Evolutionary conservation across 352 stramenopile genomes (phyloP), one percentile per base, ranked within the genome.

Genomic region (Pythium brassicae): DNA sequence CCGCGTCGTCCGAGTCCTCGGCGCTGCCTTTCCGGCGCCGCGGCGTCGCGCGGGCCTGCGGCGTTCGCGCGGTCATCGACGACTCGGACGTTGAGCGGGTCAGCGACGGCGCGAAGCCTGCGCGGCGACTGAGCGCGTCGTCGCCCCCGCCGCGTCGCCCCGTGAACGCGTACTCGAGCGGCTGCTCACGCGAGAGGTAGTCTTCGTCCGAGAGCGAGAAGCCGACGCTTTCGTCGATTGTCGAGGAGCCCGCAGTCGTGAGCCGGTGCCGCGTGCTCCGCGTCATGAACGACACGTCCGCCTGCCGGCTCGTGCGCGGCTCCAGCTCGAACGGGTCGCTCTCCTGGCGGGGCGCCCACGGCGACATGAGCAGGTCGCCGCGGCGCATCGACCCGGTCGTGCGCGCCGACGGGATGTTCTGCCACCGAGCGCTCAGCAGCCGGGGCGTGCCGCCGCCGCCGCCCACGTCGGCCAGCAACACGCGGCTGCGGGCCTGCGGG

Each of bases 161-260:
- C 32, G 55, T 32, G 39, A 62, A 66, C 34, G 66, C 62, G 20
- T 62, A 77, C 51, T 74, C 62, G 20, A 61, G 59, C 14, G 55
- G 60, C 32, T 72, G 71, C 34, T 91, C 78, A 27, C 84, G 72
- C 11, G 75, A 74, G 46, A 91, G 69, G 37, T 84, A 91, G 45
- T 91, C 77, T 63, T 86, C 77, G 23, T 90, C 80, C 8, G 80
- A 90, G 14, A 90, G 69, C 14, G 69, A 77, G 22, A 77, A 74
- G 15, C 69, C 69, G 17, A 74, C 69, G 43, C 59, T 53, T 29
- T 74, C 69, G 34, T 78, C 69, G 50, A 74, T 60, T 25, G 64
- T 66, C 14, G 57, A 53, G 8, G 64, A 55, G 35, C 46, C 63
- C n/a, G 57, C 49, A 5, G 62, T 66, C 12, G 54, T 59, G 17